These are phyloP conservation scores for Penicillium macrosclerotiorum DNA, from an alignment of 495 filamentous ascomycete species.

Conservation along the genomic window DNA sequence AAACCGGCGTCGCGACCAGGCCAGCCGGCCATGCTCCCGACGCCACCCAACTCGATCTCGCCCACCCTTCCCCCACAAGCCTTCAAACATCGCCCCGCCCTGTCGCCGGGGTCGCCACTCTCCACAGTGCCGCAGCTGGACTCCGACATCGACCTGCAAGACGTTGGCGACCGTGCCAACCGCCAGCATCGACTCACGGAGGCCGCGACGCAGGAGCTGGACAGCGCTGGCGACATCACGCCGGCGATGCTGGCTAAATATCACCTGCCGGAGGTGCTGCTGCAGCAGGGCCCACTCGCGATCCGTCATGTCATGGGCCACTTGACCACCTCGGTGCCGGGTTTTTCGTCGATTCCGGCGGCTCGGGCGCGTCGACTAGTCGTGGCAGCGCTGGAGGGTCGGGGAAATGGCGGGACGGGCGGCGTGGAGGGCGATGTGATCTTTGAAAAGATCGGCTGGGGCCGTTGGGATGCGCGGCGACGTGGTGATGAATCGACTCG, in stretches of 20 bases:
- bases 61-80: constrained; percentile 81
- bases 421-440: constrained; percentile 69
- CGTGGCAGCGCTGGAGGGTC: constrained; percentile 77
- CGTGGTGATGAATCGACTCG: constrained; percentile 59
- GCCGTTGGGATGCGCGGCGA: constrained; percentile 84
- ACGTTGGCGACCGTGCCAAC: constrained; percentile 55
- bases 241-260: constrained; percentile 83
- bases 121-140: constrained; percentile 66
- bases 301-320: constrained; percentile 94
- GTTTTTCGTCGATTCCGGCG: constrained; percentile 86
- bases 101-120: constrained; percentile 47
- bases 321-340: constrained; percentile 87
- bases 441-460: constrained; percentile 98
- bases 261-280: constrained; percentile 87
- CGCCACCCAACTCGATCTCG: constrained; percentile 95
- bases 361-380: constrained; percentile 88
- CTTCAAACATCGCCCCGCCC: constrained; percentile 50
- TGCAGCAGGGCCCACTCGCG: constrained; percentile 83
- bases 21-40: constrained; percentile 67
- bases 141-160: constrained; percentile 84
- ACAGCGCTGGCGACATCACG: constrained; percentile 80
- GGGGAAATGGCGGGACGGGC: constrained; percentile 63
- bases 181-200: constrained; percentile 39
- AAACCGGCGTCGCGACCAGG: constrained; percentile 55
- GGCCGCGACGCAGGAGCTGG: constrained; percentile 46